Evolutionary conservation across 257 asterid genomes (phyloP), one percentile per base, ranked within the genome.

Genomic region (Salvia splendens): DNA sequence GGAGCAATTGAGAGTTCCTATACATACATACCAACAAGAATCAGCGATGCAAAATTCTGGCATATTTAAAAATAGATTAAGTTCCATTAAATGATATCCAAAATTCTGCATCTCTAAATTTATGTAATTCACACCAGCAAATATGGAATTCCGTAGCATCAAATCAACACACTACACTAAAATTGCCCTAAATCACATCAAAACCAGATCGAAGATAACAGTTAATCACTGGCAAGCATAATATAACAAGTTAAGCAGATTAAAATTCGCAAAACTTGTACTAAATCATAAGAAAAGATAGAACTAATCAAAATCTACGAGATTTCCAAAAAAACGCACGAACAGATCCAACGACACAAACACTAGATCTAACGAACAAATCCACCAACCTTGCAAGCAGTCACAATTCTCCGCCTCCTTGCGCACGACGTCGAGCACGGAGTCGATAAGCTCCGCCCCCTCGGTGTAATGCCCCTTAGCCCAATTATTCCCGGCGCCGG

Each of bases 401-500:
- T 77, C 82, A 54, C 79, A 77, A 73, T 73, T 77, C 70, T 73
- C 76, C 15, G 76, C 82, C 66, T 78, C 79, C 69, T 73, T 78
- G 64, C 82, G 76, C 16, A 78, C 82, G 64, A 78, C 79, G 55
- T 78, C 82, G 33, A 78, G 76, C 56, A 78, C 82, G 3, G 82
- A 52, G 68, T 78, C 82, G n/a, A 78, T 78, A 60, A 78, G 38
- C 57, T 73, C 82, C 9, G 82, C 79, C 51, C 79, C 82, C 69
- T 78, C 79, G 0, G 82, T 78, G 16, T 78, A 78, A 47, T 79
- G 80, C 0, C 83, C 83, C 49, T 78, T 78, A 4, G 78, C 83
- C 83, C 80, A 78, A 62, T 78, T 78, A 56, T 78, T 78, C 2
- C 79, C 77, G 11, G 83, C 79, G 43, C 79, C 83, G 32, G 83